These are phyloP conservation scores for Mycocentrospora acerina DNA, from an alignment of 2,329 filamentous ascomycete genomes.

Conservation along the genomic window DNA sequence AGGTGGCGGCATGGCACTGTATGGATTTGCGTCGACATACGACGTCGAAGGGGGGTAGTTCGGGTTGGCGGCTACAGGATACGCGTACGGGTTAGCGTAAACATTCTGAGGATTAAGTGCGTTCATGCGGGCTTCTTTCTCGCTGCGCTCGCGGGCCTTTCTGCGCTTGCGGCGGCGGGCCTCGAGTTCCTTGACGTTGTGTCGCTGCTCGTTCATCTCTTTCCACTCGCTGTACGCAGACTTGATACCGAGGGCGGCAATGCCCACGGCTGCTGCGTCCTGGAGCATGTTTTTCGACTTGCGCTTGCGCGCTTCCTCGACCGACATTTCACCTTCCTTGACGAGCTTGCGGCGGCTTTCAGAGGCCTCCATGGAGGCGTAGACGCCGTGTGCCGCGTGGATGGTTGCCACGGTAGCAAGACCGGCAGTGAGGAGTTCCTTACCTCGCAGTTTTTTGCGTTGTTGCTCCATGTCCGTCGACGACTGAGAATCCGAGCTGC, in stretches of 20 bases:
- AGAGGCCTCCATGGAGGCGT: slow-evolving; percentile 64
- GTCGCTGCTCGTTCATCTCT: slow-evolving; percentile 64
- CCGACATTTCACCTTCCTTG: slow-evolving; percentile 63
- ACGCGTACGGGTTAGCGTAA: slow-evolving; percentile 41
- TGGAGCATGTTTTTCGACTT: slow-evolving; percentile 65
- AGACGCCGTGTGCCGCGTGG: slow-evolving; percentile 66
- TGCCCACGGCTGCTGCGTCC: slow-evolving; percentile 66
- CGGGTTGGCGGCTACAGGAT: slow-evolving; percentile 39
- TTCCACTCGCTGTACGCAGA: slow-evolving; percentile 67
- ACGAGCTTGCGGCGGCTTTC: slow-evolving; percentile 62
- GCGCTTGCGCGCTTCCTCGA: slow-evolving; percentile 62
- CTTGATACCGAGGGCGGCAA: slow-evolving; percentile 68
- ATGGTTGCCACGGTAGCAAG: slow-evolving; percentile 69
- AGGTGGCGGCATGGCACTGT: slow-evolving; percentile 42
- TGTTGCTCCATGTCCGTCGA: slow-evolving; percentile 64
- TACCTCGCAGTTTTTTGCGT: slow-evolving; percentile 65
- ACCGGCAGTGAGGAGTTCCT: slow-evolving; percentile 66
- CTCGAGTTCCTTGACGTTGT: slow-evolving; percentile 58
- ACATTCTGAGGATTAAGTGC: slow-evolving; percentile 32
- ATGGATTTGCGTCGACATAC: slow-evolving; percentile 51
- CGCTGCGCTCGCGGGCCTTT: slow-evolving; percentile 45
- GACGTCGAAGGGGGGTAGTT: slow-evolving; percentile 36
- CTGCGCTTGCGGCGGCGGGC: slow-evolving; percentile 49
- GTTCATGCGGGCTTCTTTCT: slow-evolving; percentile 49
- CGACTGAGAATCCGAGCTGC: slow-evolving; percentile 48